A percentile compares a stretch with the other conserved stretches of the same genome.
Conservation (phyloP, 306 rosid species). For the Bauhinia variegata region DNA sequence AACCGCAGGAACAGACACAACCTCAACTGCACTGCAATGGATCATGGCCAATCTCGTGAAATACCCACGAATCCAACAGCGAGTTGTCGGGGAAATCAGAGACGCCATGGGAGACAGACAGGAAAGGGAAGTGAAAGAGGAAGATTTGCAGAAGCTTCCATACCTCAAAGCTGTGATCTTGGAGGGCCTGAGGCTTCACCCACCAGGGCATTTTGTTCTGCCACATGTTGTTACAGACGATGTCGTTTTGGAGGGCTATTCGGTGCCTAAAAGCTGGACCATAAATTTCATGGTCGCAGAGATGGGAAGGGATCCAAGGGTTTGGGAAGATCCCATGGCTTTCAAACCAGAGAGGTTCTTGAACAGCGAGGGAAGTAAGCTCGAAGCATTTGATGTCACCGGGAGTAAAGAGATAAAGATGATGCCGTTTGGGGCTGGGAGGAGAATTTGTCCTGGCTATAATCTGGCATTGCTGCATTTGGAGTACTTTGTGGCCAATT, state of each 20-base stretch:
- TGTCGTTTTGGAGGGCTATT: conserved; percentile 5
- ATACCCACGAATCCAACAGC: not conserved
- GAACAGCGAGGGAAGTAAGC: not conserved
- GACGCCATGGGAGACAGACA: not conserved
- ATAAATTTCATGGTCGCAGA: conserved; percentile 26
- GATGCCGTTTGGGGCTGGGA: no score
- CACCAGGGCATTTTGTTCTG: not conserved
- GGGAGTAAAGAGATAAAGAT: no score
- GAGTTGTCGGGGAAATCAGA: not conserved
- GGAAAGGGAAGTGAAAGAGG: conserved; percentile 7
- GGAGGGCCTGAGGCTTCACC: conserved; percentile 23
- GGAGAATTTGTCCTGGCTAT: no score
- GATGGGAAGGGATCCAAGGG: conserved; percentile 16
- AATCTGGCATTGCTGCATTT: no score
- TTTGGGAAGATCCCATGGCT: conserved; percentile 23
- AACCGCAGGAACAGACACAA: conserved; percentile 7
- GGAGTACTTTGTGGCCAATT: conserved; percentile 1
- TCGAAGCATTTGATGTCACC: not conserved
- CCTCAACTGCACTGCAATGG: conserved; percentile 17
- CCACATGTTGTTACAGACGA: conserved; percentile 19
- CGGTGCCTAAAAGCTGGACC: not conserved
- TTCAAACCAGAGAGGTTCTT: conserved; percentile 15
- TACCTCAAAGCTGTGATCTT: conserved; percentile 21
- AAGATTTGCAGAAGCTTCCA: conserved; percentile 9
- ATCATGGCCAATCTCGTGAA: conserved; percentile 27